Base-by-base conservation (phyloP, 2,329 filamentous ascomycete genomes). In the Ophiostoma sp. region DNA sequence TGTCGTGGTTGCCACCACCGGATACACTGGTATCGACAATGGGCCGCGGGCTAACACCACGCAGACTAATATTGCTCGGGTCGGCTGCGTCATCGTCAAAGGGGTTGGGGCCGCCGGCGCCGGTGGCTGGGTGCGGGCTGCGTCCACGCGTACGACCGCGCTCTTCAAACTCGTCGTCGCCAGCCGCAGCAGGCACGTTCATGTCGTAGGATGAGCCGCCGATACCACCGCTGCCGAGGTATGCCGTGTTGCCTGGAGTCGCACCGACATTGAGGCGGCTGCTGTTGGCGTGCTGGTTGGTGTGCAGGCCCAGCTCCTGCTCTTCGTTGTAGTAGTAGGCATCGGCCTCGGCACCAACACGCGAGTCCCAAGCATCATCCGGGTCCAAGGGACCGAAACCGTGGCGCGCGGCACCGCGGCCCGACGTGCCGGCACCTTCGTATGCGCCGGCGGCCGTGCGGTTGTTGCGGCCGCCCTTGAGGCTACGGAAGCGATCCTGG, bases 311-410 rank as follows among this genome's bases (percentile, higher is more conserved):
- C 5, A 94, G 83, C 81, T 94, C 92, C 79, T 92, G 89, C 82
- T 93, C 92, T 80, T 95, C 93, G 74, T 74, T 74, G 79, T 93
- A 91, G 79, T 91, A 90, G 15, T 82, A 76, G 12, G 75, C 83
- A 79, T 92, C 90, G 22, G 91, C 89, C 81, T 95, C 93, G 77
- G 90, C 86, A 73, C 92, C 92, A 4, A 97, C 93, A 74, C 92
- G 86, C 76, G 92, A 83, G 82, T 96, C 93, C 94, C 94, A 97
- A 1, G 93, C 93, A 79, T 95, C 93, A 80, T 97, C 93, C 1
- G 92, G 92, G 78, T 96, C 93, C 63, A 94, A 86, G 3, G 90
- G 85, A 1, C 90, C 89, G 55, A 76, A 77, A 4, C 76, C 76
- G 5, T 69, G 85, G 72, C 84, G 83, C 63, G 83, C 83, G 45